These are phyloP conservation scores for Geosmithia morbida DNA, from an alignment of 2,329 filamentous ascomycete genomes.

Conservation along the genomic window DNA sequence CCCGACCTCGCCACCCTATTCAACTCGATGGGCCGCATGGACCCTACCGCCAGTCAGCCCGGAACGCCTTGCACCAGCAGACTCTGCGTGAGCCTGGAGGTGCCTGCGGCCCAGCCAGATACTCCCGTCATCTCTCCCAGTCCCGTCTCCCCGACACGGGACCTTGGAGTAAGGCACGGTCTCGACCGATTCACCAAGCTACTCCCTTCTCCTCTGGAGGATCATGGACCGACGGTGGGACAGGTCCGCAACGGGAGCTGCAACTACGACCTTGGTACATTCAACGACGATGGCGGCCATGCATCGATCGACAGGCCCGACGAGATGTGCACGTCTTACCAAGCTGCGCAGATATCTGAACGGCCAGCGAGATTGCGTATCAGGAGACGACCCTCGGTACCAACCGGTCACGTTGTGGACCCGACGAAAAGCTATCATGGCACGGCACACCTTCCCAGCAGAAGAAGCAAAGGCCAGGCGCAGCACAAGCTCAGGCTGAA, in stretches of 20 bases:
- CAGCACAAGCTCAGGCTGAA: background rate
- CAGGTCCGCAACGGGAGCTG: background rate
- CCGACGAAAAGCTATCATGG: background rate
- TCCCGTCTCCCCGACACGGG: background rate
- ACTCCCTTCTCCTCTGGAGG: background rate
- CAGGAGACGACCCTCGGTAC: background rate
- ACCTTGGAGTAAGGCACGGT: background rate
- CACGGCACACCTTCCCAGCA: background rate
- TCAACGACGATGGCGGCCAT: background rate
- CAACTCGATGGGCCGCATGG: background rate
- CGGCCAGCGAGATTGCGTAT: background rate
- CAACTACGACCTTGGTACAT: background rate
- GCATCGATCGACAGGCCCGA: background rate
- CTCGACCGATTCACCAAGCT: background rate
- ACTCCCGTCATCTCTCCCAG: background rate
- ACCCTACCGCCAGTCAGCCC: background rate
- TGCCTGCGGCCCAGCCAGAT: background rate
- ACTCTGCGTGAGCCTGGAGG: background rate
- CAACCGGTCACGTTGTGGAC: background rate
- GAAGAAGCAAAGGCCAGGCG: background rate
- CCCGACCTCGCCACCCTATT: background rate
- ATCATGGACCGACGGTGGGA: background rate
- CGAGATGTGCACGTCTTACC: too few relatives aligned
- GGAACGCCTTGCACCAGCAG: background rate
- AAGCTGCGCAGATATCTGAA: background rate